Evolutionary conservation across 768 basidiomycete species (phyloP).

Genomic region (Arthromyces matolae): DNA sequence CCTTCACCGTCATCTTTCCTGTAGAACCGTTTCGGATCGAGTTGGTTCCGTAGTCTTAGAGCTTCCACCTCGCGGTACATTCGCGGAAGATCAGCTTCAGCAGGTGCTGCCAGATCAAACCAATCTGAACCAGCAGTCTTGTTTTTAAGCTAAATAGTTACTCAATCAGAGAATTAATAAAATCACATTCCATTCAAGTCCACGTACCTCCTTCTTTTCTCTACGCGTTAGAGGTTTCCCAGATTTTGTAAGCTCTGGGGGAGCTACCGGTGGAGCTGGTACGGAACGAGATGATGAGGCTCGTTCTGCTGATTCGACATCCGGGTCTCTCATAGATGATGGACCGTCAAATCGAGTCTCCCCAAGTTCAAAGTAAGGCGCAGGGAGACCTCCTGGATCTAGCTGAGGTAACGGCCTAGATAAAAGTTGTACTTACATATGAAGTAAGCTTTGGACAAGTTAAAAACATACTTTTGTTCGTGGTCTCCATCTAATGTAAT

Average conservation of each 20-base stretch:
- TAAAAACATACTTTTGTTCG: constrained; percentile 34
- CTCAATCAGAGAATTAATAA: no score
- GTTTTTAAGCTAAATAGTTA: constrained; percentile 67
- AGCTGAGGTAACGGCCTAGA: constrained; percentile 58
- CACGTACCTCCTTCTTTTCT: constrained; percentile 62
- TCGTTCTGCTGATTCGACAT: constrained; percentile 48
- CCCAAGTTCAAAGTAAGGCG: constrained; percentile 59
- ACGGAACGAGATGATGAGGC: constrained; percentile 44
- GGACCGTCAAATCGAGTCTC: constrained; percentile 40
- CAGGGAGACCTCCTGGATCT: constrained; percentile 63
- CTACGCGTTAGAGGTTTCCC: constrained; percentile 71
- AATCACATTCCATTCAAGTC: no score
- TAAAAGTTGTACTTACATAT: neutral
- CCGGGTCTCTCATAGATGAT: constrained; percentile 56
- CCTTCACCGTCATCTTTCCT: constrained; percentile 83
- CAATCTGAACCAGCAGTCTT: constrained; percentile 77
- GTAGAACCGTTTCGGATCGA: constrained; percentile 92
- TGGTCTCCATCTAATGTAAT: constrained; percentile 43
- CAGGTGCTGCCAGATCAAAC: constrained; percentile 86
- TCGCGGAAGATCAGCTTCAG: constrained; percentile 73
- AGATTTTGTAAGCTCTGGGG: constrained; percentile 53
- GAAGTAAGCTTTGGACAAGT: neutral
- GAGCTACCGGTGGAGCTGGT: constrained; percentile 62
- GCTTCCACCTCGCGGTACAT: constrained; percentile 86
- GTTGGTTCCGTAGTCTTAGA: constrained; percentile 77